Base-by-base conservation (phyloP, 129 eudicot genomes). In the Lonicera japonica region DNA sequence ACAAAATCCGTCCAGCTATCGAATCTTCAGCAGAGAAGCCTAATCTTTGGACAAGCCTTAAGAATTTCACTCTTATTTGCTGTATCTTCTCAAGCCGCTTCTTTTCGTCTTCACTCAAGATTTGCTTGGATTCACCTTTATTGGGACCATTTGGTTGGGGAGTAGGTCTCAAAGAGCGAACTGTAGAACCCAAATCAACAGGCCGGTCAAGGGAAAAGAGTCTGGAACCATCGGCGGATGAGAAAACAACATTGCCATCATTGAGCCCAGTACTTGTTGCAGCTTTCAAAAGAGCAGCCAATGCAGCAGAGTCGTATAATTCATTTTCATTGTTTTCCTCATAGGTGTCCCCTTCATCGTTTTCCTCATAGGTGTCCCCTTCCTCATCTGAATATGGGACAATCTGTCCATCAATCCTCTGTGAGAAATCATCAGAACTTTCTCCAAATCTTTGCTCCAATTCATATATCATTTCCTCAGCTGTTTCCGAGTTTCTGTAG, bases 41-140 rank as follows among this genome's bases (percentile, higher is more conserved):
- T 25, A 86, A 72, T 64, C 78, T 67, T 24, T 67, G 71, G 19
- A 82, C 63, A 68, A 88, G 84, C 51, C 75, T 70, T 13, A 85
- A 61, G 38, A 67, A 88, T 54, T 70, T 79, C 24, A 66, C 75
- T 69, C 55, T 71, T 58, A 79, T 59, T 41, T 65, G 80, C 52
- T 77, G 89, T 59, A 77, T 34, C 59, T 74, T 65, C 71, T 71
- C 75, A 25, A 64, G 61, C 68, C n/a, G 36, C 66, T 71, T 64
- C 57, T 61, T 71, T 54, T 82, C 85, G 18, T 61, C 73, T 72
- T 69, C 34, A 40, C 60, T 59, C 43, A 63, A 45, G n/a, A 25
- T 34, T 58, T 66, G 70, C 62, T 69, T 60, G 21, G 70, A 54
- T 55, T 73, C 73, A 46, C 18, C 21, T 17, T 46, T 9, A 66